phyloP scores from a whole-genome alignment of 306 rosid species.

The Quillaja saponaria region DNA sequence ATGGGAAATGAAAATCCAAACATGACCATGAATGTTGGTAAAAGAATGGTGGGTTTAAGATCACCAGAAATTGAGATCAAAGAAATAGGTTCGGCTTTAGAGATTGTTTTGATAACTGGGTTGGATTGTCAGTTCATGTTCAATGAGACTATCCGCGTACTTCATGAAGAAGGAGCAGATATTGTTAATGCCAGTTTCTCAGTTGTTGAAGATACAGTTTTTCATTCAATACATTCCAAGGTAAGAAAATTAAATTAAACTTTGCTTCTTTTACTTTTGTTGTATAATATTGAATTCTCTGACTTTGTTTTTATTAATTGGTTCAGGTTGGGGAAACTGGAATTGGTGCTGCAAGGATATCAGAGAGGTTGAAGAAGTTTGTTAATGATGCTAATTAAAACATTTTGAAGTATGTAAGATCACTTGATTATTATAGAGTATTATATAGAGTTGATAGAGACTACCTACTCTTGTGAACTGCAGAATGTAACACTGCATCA shows the following conservation, averaged over 20 bases:
- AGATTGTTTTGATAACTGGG: slow-evolving; percentile 56
- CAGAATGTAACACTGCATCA: no score
- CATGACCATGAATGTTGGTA: background rate
- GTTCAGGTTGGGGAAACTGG: slow-evolving; percentile 45
- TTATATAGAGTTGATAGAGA: no score
- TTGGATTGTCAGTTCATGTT: slow-evolving; percentile 57
- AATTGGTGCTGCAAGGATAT: slow-evolving; percentile 44
- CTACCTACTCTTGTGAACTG: no score
- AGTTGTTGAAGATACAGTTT: slow-evolving; percentile 39
- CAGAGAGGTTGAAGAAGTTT: slow-evolving; percentile 49
- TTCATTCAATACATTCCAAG: slow-evolving; percentile 62
- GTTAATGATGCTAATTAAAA: slow-evolving; percentile 26
- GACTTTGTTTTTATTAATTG: slow-evolving; percentile 13
- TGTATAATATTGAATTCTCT: background rate
- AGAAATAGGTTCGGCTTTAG: slow-evolving; percentile 45
- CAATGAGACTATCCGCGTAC: slow-evolving; percentile 46
- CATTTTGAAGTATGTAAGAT: slow-evolving; percentile 11
- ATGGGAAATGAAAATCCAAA: slow-evolving; percentile 33
- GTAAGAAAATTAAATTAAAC: slow-evolving; percentile 34
- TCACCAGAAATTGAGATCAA: slow-evolving; percentile 59
- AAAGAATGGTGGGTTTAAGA: slow-evolving; percentile 14
- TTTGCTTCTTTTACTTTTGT: background rate
- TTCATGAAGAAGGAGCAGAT: slow-evolving; percentile 64
- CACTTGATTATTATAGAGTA: no score
- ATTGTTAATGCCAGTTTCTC: slow-evolving; percentile 59